These are phyloP conservation scores for Ascosphaera aggregata DNA, from an alignment of 2,329 filamentous ascomycete species.

Conservation along the genomic window DNA sequence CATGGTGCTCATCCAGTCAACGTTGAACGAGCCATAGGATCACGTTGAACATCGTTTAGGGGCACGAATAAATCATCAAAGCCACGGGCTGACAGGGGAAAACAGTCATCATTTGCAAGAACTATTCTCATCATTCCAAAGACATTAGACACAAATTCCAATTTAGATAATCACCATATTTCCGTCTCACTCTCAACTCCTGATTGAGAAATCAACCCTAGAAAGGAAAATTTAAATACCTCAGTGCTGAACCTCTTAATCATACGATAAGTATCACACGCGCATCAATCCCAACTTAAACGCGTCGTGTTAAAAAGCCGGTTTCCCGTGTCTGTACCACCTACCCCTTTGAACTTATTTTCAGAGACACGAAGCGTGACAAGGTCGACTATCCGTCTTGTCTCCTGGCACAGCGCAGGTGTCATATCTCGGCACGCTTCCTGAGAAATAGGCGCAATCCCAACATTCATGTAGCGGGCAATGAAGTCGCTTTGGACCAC, in stretches of 20 bases:
- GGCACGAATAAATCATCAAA: too few relatives aligned
- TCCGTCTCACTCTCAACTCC: background rate
- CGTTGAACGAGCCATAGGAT: too few relatives aligned
- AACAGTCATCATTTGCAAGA: too few relatives aligned
- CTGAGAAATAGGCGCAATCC: constrained; percentile 7
- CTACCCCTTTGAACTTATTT: constrained; percentile 31
- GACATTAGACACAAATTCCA: too few relatives aligned
- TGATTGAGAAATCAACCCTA: background rate
- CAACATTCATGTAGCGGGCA: constrained; percentile 4
- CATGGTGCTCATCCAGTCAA: too few relatives aligned
- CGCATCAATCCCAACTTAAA: constrained; percentile 11
- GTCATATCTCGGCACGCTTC: too few relatives aligned
- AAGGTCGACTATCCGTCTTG: too few relatives aligned
- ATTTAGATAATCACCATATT: too few relatives aligned
- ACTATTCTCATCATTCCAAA: too few relatives aligned
- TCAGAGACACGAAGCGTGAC: constrained; percentile 31
- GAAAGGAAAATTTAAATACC: background rate
- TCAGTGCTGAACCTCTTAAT: background rate
- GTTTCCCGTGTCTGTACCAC: constrained; percentile 33
- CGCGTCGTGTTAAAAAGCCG: constrained; percentile 35
- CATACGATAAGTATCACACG: background rate
- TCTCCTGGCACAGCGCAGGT: too few relatives aligned
- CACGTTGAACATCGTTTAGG: too few relatives aligned
- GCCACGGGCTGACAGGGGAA: too few relatives aligned
- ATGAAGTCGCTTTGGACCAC: constrained; percentile 26